Evolutionary conservation across 345 rosid genomes (phyloP).

Genomic region (Camelina sativa): DNA sequence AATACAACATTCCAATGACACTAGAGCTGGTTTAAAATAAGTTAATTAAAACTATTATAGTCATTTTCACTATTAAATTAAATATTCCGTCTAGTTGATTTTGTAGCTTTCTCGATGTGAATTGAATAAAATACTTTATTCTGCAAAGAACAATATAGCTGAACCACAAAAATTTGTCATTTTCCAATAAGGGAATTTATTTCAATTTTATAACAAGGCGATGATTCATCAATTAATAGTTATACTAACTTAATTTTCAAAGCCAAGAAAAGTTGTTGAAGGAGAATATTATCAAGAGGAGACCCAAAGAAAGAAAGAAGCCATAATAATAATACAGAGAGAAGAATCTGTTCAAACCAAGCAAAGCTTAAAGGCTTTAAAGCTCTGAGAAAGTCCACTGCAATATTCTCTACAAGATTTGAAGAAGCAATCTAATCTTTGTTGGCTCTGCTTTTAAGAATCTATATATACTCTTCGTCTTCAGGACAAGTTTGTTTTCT

Average conservation of each 20-base stretch:
- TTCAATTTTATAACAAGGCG: conserved; percentile 3
- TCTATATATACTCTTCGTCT: conserved; percentile 34
- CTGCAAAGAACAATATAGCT: conserved; percentile 28
- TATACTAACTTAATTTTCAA: not conserved
- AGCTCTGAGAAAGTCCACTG: conserved; percentile 23
- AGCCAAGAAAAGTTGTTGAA: conserved; percentile 11
- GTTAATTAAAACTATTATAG: not conserved
- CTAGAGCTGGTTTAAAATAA: conserved; percentile 3
- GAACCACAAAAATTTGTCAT: conserved; percentile 14
- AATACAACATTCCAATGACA: not conserved
- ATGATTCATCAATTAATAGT: conserved; percentile 12
- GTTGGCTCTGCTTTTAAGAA: conserved; percentile 34
- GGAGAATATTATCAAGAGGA: not conserved
- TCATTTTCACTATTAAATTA: not conserved
- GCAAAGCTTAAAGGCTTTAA: conserved; percentile 30
- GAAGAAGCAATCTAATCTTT: conserved; percentile 19
- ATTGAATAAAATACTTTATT: conserved; percentile 14
- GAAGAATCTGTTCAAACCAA: conserved; percentile 36
- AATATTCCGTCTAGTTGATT: conserved; percentile 19
- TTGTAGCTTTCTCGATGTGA: conserved; percentile 32
- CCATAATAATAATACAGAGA: not conserved
- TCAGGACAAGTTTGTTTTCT: conserved; percentile 30
- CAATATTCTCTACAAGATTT: conserved; percentile 18
- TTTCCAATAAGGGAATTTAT: not conserved
- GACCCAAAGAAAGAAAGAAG: conserved; percentile 4